Evolutionary conservation across 2,329 filamentous ascomycete species (phyloP), one percentile per base, ranked within the genome.

Genomic region (Epichloe sibirici): DNA sequence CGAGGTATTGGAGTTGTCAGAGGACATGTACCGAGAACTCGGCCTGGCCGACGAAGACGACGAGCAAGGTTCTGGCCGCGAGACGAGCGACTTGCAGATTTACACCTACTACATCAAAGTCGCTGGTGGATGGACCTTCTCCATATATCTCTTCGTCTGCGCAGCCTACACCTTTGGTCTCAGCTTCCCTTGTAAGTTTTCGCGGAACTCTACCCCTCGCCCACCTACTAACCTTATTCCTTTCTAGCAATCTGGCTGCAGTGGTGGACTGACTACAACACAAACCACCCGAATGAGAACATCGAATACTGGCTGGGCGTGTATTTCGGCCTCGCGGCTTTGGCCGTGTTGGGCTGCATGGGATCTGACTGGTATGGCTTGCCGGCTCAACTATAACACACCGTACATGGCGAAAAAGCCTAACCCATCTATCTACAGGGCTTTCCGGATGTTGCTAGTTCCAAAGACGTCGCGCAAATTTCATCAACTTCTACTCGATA

Each of bases 401-500:
- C 13, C 2, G 15, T 3, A 5, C 5, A 1, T 38, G 7, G 6
- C 31, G 42, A 17, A 35, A 4, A 39, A 39, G 37, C 34, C 31
- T 51, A 42, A 53, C 23, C 31, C 11, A 4, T 31, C 28, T 4
- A 4, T 48, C 4, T 35, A 23, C 15, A 58, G 55, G 4, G 53
- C 66, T 8, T 59, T 59, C 23, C 35, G 57, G 7, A 47, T 61
- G 15, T 53, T 59, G 5, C 42, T 63, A 11, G 56, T 69, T 3
- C 67, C 69, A 38, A 55, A 53, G 5, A 60, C 60, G 31, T 59
- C 64, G 1, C 42, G 47, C 7, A 56, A 54, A 28, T 60, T 62
- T 31, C 59, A 61, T 25, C 45, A 57, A 31, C 49, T 56, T 8
- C 37, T 59, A 1, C 58, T 70, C 2, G 53, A 53, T 5, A 67